Percentiles rank a stretch among this genome's conserved stretches.
These are phyloP conservation scores for Davidsoniella australis DNA, from an alignment of 2,329 filamentous ascomycete genomes.

Conservation along the genomic window DNA sequence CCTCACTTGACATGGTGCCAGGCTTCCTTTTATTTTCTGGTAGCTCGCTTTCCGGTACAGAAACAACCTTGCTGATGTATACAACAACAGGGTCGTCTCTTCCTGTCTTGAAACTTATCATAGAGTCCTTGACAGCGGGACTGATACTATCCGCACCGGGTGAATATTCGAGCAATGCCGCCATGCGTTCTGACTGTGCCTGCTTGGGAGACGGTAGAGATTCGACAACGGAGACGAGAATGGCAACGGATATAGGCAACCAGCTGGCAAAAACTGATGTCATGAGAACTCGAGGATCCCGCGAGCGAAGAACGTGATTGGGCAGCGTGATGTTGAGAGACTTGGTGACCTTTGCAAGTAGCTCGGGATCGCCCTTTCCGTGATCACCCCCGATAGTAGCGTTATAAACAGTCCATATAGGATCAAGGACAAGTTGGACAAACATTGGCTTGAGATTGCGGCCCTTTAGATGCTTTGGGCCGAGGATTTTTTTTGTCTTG, in stretches of 20 bases:
- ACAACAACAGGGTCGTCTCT: slow-evolving; percentile 66
- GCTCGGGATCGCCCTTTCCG: slow-evolving; percentile 62
- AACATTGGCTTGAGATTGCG: slow-evolving; percentile 90
- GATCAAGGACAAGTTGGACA: slow-evolving; percentile 87
- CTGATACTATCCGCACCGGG: slow-evolving; percentile 61
- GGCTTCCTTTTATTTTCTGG: slow-evolving; percentile 63
- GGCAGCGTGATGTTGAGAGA: slow-evolving; percentile 72
- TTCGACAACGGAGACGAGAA: slow-evolving; percentile 87
- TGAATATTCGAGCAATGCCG: slow-evolving; percentile 60
- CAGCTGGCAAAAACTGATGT: slow-evolving; percentile 76
- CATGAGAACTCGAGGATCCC: slow-evolving; percentile 68
- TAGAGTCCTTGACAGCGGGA: slow-evolving; percentile 54
- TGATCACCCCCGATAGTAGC: slow-evolving; percentile 71
- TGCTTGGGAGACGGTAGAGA: slow-evolving; percentile 68
- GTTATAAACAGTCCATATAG: slow-evolving; percentile 89
- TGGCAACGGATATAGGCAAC: slow-evolving; percentile 80
- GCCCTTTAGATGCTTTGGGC: slow-evolving; percentile 82
- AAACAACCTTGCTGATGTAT: slow-evolving; percentile 97
- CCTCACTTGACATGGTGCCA: slow-evolving; percentile 66
- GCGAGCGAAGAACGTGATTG: slow-evolving; percentile 65
- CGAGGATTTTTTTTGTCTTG: slow-evolving; percentile 87
- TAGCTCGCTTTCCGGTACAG: slow-evolving; percentile 80
- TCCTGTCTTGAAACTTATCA: slow-evolving; percentile 59
- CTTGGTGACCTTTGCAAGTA: slow-evolving; percentile 90
- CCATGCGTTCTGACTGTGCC: slow-evolving; percentile 67